Evolutionary conservation across 495 filamentous ascomycete species (phyloP).

Genomic region (Aspergillus sparsus): DNA sequence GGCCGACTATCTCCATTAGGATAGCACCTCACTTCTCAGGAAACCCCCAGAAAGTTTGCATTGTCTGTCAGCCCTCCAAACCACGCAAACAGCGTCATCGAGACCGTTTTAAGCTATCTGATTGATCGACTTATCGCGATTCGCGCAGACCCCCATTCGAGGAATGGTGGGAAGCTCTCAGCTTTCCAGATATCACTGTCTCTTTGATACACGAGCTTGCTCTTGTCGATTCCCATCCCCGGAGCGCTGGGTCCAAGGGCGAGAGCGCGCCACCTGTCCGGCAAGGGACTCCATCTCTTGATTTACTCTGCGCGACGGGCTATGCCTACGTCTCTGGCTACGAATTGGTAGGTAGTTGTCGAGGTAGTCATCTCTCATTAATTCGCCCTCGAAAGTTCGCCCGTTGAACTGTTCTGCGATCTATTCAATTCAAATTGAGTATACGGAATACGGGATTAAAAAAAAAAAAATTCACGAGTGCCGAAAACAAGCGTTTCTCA

Average conservation of each 20-base stretch:
- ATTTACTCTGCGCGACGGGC: background rate
- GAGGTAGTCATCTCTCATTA: too few species aligned
- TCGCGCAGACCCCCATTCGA: constrained; percentile 17
- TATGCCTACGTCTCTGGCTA: too few species aligned
- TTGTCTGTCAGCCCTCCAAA: constrained; percentile 52
- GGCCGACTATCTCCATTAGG: constrained; percentile 8
- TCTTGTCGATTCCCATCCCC: constrained; percentile 6
- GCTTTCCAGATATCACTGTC: constrained; percentile 6
- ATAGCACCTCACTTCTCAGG: constrained; percentile 7
- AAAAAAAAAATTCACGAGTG: too few species aligned
- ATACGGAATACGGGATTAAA: too few species aligned
- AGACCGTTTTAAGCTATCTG: constrained; percentile 21
- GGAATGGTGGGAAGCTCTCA: constrained; percentile 12
- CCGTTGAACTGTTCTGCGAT: too few species aligned
- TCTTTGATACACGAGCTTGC: background rate
- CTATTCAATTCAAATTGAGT: too few species aligned
- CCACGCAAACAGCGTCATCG: constrained; percentile 47
- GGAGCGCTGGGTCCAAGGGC: constrained; percentile 5
- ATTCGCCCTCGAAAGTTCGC: too few species aligned
- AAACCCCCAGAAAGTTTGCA: constrained; percentile 42
- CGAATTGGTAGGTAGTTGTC: too few species aligned
- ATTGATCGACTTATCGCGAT: constrained; percentile 26
- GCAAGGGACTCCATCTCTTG: background rate
- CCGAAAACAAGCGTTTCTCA: too few species aligned
- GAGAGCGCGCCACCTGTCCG: constrained; percentile 4